phyloP scores from a whole-genome alignment of 1,139 yeast genomes.

The Geotrichum australiense region DNA sequence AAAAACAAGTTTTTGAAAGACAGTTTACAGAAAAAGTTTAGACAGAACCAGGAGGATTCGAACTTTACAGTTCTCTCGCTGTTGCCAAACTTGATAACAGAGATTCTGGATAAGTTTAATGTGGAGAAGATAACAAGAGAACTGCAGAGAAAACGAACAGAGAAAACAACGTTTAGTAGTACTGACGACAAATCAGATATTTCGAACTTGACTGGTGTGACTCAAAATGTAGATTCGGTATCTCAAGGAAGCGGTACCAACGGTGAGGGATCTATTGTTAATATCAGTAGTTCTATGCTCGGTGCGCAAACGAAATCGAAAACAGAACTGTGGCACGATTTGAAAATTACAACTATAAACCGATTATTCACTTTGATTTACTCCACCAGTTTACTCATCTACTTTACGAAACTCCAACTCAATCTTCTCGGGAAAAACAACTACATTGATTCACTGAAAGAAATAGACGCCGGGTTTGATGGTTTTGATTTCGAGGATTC shows the following conservation, averaged over 20 bases:
- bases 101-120: slow-evolving; percentile 55
- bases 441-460: slow-evolving; percentile 71
- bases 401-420: slow-evolving; percentile 77
- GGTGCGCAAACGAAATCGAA: slow-evolving; percentile 38
- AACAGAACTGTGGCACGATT: slow-evolving; percentile 74
- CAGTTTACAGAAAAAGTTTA: slow-evolving; percentile 48
- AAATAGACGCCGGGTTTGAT: slow-evolving; percentile 43
- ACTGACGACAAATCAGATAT: slow-evolving; percentile 19
- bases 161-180: slow-evolving; percentile 25
- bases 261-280: slow-evolving; percentile 18
- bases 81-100: slow-evolving; percentile 66
- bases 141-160: slow-evolving; percentile 52
- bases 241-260: slow-evolving; percentile 6
- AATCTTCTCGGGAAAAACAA: slow-evolving; percentile 83
- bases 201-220: slow-evolving; percentile 34
- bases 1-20: slow-evolving; percentile 77
- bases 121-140: slow-evolving; percentile 71
- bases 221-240: slow-evolving; percentile 10
- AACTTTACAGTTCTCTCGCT: slow-evolving; percentile 77
- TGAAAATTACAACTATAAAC: slow-evolving; percentile 65
- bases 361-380: slow-evolving; percentile 68
- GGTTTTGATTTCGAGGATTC: not conserved
- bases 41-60: slow-evolving; percentile 90
- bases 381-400: slow-evolving; percentile 58
- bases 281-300: slow-evolving; percentile 13